Conservation (phyloP, 495 filamentous ascomycete species). For the Tuber calosporum region DNA sequence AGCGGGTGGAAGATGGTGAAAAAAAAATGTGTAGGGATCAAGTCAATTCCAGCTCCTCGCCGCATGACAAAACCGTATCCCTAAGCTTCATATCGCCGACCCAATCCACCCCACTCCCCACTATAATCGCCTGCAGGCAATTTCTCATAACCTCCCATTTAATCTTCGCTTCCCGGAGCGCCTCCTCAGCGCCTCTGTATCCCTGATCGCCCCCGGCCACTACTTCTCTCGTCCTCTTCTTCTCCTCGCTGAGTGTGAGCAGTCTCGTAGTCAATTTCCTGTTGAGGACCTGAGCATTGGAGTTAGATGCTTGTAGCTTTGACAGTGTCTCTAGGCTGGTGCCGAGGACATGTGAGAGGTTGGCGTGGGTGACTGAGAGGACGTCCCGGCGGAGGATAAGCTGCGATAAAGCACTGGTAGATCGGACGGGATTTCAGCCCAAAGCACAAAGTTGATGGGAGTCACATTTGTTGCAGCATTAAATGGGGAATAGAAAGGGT, state of each 20-base stretch:
- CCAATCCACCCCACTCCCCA: constrained; percentile 82
- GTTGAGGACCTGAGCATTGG: constrained; percentile 21
- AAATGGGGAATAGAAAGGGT: background rate
- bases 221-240: constrained; percentile 16
- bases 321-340: constrained; percentile 25
- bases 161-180: constrained; percentile 23
- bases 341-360: constrained; percentile 33
- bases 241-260: constrained; percentile 21
- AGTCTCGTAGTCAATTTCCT: constrained; percentile 21
- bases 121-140: constrained; percentile 47
- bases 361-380: constrained; percentile 38
- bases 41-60: constrained; percentile 29
- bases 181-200: constrained; percentile 22
- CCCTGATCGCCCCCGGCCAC: constrained; percentile 14
- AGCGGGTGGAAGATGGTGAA: constrained; percentile 8
- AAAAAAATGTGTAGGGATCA: constrained; percentile 13
- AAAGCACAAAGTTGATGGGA: constrained; percentile 6
- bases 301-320: constrained; percentile 16
- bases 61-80: constrained; percentile 60
- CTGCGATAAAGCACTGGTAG: constrained; percentile 30
- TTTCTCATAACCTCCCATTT: constrained; percentile 41
- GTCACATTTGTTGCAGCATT: background rate
- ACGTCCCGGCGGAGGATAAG: constrained; percentile 37
- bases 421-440: constrained; percentile 10
- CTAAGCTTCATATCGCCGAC: constrained; percentile 60